A percentile compares a stretch with the other conserved stretches of the same genome.
Conservation (phyloP, 768 basidiomycete species). For the Tephrocybe sp. region DNA sequence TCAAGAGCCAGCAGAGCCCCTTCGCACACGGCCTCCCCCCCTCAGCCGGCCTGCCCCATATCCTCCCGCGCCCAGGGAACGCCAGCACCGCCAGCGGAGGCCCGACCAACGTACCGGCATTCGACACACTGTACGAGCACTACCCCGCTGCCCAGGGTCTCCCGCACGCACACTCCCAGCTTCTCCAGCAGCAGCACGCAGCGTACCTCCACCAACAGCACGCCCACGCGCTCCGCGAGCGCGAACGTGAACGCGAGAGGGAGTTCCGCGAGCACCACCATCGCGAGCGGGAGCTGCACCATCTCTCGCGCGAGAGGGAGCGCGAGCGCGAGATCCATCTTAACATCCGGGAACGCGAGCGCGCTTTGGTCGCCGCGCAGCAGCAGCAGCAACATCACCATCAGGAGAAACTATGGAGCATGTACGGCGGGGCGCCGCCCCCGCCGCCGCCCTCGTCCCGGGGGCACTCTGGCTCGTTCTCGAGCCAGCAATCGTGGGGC, state of each 20-base stretch:
- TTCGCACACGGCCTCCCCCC: constrained; percentile 17
- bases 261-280: constrained; percentile 9
- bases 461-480: not conserved
- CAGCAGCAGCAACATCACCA: constrained; percentile 20
- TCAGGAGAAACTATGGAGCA: constrained; percentile 31
- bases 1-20: constrained; percentile 18
- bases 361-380: constrained; percentile 11
- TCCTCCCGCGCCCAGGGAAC: constrained; percentile 15
- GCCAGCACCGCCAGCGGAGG: not conserved
- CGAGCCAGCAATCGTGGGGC: too few relatives aligned
- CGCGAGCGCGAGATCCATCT: not conserved
- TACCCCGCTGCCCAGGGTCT: constrained; percentile 16
- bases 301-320: not conserved
- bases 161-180: constrained; percentile 10
- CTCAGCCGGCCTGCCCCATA: constrained; percentile 13
- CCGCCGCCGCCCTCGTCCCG: constrained; percentile 18
- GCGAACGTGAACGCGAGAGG: constrained; percentile 2
- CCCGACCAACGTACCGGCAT: constrained; percentile 22
- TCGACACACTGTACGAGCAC: constrained; percentile 20
- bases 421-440: constrained; percentile 24
- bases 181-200: constrained; percentile 8
- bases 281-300: constrained; percentile 7
- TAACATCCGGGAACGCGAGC: constrained; percentile 12
- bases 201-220: constrained; percentile 12
- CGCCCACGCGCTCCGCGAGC: constrained; percentile 6